These are phyloP conservation scores for Panicum miliaceum DNA, from an alignment of 176 grass and related monocot species.

Conservation along the genomic window DNA sequence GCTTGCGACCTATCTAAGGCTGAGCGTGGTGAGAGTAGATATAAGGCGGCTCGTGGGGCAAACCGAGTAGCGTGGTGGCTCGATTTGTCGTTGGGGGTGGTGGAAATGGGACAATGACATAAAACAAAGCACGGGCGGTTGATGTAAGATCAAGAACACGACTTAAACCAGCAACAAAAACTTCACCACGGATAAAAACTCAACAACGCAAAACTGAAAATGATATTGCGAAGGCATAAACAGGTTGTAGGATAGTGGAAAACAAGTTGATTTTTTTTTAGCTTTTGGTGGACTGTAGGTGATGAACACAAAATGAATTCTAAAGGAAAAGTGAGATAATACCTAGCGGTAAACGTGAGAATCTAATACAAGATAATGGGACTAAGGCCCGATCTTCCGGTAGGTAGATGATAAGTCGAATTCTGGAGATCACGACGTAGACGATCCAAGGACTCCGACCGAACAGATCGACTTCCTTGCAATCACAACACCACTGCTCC, in stretches of 20 bases:
- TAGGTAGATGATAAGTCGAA: not conserved
- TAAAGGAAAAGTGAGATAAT: not conserved
- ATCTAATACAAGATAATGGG: not conserved
- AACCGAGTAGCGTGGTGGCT: not conserved
- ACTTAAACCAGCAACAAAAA: not conserved
- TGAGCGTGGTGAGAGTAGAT: not conserved
- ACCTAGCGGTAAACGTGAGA: not conserved
- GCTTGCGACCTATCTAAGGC: not conserved
- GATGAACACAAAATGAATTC: not conserved
- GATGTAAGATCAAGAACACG: not conserved
- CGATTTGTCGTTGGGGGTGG: not conserved
- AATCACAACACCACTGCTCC: not conserved
- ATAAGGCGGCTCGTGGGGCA: not conserved
- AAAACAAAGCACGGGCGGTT: not conserved
- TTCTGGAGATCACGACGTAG: not conserved
- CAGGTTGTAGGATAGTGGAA: not conserved
- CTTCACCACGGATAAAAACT: not conserved
- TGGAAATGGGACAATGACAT: not conserved
- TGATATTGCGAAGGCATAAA: not conserved
- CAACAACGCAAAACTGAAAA: not conserved
- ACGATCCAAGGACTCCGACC: not conserved
- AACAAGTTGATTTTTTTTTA: not conserved
- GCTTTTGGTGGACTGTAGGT: not conserved
- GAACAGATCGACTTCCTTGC: not conserved
- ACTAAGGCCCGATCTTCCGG: too few species aligned